Conservation (phyloP, 164 flowering plant genomes). For the Protea cynaroides region DNA sequence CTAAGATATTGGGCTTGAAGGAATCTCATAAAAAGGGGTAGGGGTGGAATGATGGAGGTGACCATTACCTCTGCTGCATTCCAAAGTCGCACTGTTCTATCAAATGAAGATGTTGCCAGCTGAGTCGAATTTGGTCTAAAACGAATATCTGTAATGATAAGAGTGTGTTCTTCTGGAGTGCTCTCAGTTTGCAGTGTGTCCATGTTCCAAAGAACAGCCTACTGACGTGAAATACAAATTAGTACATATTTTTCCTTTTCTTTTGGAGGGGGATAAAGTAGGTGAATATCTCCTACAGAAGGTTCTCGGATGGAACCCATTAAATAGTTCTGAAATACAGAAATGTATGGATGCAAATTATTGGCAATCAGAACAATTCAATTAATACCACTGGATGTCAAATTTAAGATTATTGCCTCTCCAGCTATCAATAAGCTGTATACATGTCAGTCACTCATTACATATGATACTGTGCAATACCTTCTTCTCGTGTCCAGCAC, state of each 20-base stretch:
- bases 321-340: not conserved
- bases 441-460: not conserved
- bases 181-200: constrained; percentile 68
- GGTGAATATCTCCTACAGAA: no score
- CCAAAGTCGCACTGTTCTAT: constrained; percentile 81
- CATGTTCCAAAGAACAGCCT: constrained; percentile 92
- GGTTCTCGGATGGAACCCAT: no score
- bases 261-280: no score
- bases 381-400: no score
- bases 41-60: not conserved
- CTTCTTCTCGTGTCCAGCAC: constrained; percentile 94
- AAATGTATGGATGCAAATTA: not conserved
- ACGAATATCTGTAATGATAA: constrained; percentile 72
- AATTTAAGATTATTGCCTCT: no score
- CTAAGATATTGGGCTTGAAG: no score
- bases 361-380: not conserved
- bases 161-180: constrained; percentile 65
- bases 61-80: constrained; percentile 76
- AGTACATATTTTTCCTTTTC: constrained; percentile 1
- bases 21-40: no score
- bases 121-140: constrained; percentile 90
- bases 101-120: constrained; percentile 83
- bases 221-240: constrained; percentile 13
- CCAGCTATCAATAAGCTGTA: no score
- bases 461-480: constrained; percentile 22